Evolutionary conservation across 768 basidiomycete species (phyloP).

Genomic region (Russula brevipes): DNA sequence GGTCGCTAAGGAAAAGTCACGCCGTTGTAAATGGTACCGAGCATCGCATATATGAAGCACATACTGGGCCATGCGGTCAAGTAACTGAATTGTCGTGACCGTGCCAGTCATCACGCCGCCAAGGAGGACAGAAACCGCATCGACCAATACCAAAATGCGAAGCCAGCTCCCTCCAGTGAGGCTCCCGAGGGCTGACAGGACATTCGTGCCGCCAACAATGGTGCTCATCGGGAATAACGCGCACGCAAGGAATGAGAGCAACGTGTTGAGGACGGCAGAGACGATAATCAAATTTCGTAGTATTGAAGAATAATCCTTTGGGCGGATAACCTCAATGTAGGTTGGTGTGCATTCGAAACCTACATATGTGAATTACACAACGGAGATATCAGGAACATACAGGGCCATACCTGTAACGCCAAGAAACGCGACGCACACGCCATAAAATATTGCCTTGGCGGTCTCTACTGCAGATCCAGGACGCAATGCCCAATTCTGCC

Average conservation of each 20-base stretch:
- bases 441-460: constrained; percentile 18
- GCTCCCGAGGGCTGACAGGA: constrained; percentile 22
- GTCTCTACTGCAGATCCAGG: constrained; percentile 18
- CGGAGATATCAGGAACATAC: neutral
- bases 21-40: neutral
- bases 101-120: constrained; percentile 25
- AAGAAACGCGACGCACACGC: constrained; percentile 24
- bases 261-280: constrained; percentile 20
- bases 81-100: constrained; percentile 18
- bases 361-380: neutral
- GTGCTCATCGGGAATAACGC: constrained; percentile 16
- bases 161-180: constrained; percentile 22
- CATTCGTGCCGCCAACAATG: constrained; percentile 16
- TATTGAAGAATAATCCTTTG: constrained; percentile 20
- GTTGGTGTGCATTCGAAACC: constrained; percentile 26
- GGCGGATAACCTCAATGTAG: constrained; percentile 22
- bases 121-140: constrained; percentile 22
- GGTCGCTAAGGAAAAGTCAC: constrained; percentile 11
- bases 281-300: constrained; percentile 22
- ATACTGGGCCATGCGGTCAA: constrained; percentile 23
- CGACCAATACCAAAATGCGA: constrained; percentile 21
- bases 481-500: constrained; percentile 21
- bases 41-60: neutral
- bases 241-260: constrained; percentile 19
- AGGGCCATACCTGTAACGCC: constrained; percentile 23